Evolutionary conservation across 495 filamentous ascomycete genomes (phyloP).

Genomic region (Margaritispora aquatica): DNA sequence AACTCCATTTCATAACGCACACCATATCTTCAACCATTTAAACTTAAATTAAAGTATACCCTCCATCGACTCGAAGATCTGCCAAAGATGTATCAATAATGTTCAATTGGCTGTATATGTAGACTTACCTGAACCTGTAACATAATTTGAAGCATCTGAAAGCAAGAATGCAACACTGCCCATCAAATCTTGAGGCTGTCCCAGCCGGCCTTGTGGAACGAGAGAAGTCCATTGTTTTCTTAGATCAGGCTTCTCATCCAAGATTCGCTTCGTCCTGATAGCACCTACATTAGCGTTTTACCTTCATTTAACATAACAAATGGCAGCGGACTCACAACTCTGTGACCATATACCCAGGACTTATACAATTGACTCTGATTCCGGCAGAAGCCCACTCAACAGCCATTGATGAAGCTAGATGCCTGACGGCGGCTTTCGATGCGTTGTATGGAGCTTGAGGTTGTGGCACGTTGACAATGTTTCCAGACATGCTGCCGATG

Average conservation of each 20-base stretch:
- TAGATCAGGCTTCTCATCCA: conserved; percentile 85
- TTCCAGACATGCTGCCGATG: conserved; percentile 88
- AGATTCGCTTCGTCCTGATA: conserved; percentile 76
- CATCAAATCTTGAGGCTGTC: conserved; percentile 82
- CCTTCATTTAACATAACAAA: not conserved
- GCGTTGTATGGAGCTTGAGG: conserved; percentile 88
- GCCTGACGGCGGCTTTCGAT: conserved; percentile 75
- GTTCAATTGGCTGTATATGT: not conserved
- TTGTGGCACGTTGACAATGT: conserved; percentile 88
- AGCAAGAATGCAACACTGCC: conserved; percentile 83
- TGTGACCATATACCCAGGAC: conserved; percentile 80
- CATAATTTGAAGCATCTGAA: conserved; percentile 74
- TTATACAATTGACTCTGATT: conserved; percentile 71
- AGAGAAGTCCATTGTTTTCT: conserved; percentile 78
- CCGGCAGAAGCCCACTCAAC: conserved; percentile 78
- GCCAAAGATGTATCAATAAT: not conserved
- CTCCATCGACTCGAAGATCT: not conserved
- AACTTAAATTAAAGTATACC: not conserved
- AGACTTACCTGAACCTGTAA: conserved; percentile 55
- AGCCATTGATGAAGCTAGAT: conserved; percentile 76
- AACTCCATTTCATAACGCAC: too few relatives aligned
- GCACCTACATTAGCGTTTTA: not conserved
- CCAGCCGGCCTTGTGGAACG: conserved; percentile 87
- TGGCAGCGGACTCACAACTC: conserved; percentile 57
- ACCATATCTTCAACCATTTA: too few relatives aligned